Percentiles rank a stretch among this genome's conserved stretches.
phyloP scores from a whole-genome alignment of 2,329 filamentous ascomycete species.

The Myotisia sp. region DNA sequence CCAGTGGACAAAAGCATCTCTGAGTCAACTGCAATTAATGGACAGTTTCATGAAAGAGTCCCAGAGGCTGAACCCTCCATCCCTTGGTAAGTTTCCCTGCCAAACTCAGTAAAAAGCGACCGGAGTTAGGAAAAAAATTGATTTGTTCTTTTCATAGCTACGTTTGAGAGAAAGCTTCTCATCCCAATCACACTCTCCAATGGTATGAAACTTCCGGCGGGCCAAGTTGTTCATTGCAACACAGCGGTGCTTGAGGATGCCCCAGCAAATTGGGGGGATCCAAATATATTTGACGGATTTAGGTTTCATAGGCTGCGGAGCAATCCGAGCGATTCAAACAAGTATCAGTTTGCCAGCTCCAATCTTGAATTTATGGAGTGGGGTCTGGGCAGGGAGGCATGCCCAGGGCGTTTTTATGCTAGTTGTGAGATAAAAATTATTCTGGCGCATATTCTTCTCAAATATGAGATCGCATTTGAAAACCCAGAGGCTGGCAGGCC shows the following conservation, averaged over 20 bases:
- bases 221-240: not conserved
- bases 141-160: not conserved
- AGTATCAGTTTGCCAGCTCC: constrained; percentile 41
- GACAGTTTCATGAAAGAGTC: constrained; percentile 18
- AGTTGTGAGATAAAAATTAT: constrained; percentile 17
- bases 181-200: not conserved
- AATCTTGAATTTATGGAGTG: constrained; percentile 40
- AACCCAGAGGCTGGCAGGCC: not conserved
- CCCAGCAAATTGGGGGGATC: not conserved
- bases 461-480: constrained; percentile 18
- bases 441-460: constrained; percentile 18
- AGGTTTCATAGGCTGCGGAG: constrained; percentile 35
- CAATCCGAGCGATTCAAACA: too few relatives aligned
- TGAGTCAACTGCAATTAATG: constrained; percentile 12
- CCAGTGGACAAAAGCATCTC: constrained; percentile 3
- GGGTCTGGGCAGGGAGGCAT: constrained; percentile 41
- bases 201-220: not conserved
- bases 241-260: not conserved
- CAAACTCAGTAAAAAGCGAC: too few relatives aligned
- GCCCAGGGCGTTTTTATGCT: constrained; percentile 22
- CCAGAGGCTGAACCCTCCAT: constrained; percentile 13
- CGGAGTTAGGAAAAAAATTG: too few relatives aligned
- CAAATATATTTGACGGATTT: constrained; percentile 34
- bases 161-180: not conserved
- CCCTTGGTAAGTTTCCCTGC: constrained; percentile 10